Base-by-base conservation (phyloP, 177 flowering plant genomes). In the Vitis hybrid region DNA sequence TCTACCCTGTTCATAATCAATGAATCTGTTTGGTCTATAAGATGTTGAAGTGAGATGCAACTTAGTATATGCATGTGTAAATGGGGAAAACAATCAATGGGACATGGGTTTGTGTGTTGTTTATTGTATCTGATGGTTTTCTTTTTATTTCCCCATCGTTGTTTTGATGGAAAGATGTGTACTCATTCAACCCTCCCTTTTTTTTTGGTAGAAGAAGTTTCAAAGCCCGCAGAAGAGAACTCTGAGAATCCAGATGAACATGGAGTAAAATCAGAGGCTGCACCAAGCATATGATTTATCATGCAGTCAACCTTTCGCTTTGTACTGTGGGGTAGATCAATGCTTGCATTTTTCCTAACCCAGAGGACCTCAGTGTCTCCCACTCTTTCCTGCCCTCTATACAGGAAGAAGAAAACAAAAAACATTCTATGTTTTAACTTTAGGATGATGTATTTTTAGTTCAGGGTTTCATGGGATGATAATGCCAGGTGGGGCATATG, bases 121-220 rank as follows among this genome's bases (percentile, higher is more conserved):
- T 51, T 12, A 10, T 57, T 13, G 6, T 2, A 1, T 13, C 51
- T 12, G 26, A 8, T 29, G 64, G 2, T 51, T 26, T 19, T 4
- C 2, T 3, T 62, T 9, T 11, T 48, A 12, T 22, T n/a, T 12
- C 6, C n/a, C 10, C 3, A 12, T n/a, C 48, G 2, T 21, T 10
- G 10, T 64, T 48, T 29, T 53, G 12, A 26, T 15, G 60, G 52
- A 2, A 29, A 31, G 22, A 31, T 22, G 45, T 39, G 45, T 33
- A 33, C 2, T 3, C 19, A 9, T 39, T 67, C 26, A 1, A 4
- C 5, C 21, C 49, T 11, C 16, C 19, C 10, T 39, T 59, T 33
- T 60, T 50, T 50, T 75, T 61, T 49, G 80, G 86, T 69, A 7
- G 67, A 70, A 76, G 90, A 80, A 69, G 80, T 74, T 14, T 59